Percentiles rank a stretch among this genome's conserved stretches.
These are phyloP conservation scores for Moniliophthora roreri DNA, from an alignment of 1,284 basidiomycete genomes.

Conservation along the genomic window DNA sequence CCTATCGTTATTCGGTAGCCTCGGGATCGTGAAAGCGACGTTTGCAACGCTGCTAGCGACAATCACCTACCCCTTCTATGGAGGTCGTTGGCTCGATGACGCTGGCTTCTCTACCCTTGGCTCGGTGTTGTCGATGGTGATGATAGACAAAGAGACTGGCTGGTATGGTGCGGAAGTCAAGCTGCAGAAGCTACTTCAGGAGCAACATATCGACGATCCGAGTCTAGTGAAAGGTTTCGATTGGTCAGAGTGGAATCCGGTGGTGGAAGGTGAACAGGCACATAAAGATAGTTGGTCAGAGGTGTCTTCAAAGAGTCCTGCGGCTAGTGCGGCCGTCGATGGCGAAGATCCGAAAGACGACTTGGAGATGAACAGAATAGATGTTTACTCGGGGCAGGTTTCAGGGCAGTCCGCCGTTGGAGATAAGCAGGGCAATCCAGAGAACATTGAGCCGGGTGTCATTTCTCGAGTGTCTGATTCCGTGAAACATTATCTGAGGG, in stretches of 20 bases:
- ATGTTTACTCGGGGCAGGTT: too few relatives aligned
- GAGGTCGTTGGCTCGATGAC: neutral
- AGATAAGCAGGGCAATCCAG: too few relatives aligned
- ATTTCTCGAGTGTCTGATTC: neutral
- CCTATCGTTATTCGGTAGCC: conserved; percentile 13
- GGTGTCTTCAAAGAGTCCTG: too few relatives aligned
- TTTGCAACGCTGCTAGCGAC: conserved; percentile 4
- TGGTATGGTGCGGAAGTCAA: neutral
- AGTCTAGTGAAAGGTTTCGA: neutral
- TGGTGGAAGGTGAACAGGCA: neutral
- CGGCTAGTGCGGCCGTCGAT: too few relatives aligned
- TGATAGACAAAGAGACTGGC: neutral
- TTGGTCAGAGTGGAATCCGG: neutral
- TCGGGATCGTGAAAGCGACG: conserved; percentile 7
- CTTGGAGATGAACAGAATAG: too few relatives aligned
- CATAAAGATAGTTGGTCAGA: too few relatives aligned
- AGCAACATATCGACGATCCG: neutral
- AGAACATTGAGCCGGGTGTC: neutral
- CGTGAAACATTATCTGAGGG: neutral
- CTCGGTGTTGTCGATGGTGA: neutral
- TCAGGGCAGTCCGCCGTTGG: too few relatives aligned
- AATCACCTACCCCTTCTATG: neutral
- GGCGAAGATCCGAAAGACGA: too few relatives aligned
- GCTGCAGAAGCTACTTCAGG: neutral
- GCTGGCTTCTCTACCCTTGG: neutral